Conservation (phyloP, 192 early-diverging fungal genomes). For the Coemansia sp. region DNA sequence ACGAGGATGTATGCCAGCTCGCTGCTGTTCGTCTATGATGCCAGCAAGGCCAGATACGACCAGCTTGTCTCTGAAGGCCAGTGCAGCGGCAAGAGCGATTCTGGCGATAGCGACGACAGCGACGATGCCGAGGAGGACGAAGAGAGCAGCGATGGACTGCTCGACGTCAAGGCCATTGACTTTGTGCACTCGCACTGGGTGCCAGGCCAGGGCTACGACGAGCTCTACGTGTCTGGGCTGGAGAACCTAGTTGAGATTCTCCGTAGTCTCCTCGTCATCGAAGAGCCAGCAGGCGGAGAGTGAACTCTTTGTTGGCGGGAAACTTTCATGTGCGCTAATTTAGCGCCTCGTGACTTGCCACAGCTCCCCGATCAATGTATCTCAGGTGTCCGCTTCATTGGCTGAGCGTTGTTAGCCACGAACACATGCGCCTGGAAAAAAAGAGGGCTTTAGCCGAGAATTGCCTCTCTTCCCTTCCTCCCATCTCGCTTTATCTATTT, state of each 20-base stretch:
- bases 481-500: neutral
- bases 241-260: constrained; percentile 59
- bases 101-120: constrained; percentile 8
- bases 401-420: neutral
- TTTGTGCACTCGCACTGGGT: constrained; percentile 83
- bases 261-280: constrained; percentile 17
- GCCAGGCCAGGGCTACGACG: constrained; percentile 63
- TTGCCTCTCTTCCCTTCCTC: neutral
- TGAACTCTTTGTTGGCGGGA: neutral
- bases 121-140: constrained; percentile 40
- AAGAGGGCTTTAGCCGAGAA: neutral
- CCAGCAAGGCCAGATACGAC: constrained; percentile 55
- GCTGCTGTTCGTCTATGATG: constrained; percentile 81
- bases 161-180: constrained; percentile 78
- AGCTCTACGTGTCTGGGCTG: constrained; percentile 66
- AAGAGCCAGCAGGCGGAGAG: neutral
- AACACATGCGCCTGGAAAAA: constrained; percentile 3
- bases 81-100: constrained; percentile 1
- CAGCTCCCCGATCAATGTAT: neutral
- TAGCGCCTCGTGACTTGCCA: neutral
- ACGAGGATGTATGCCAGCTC: constrained; percentile 72
- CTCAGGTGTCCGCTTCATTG: neutral
- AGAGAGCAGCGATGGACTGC: constrained; percentile 22
- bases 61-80: constrained; percentile 36
- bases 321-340: neutral